These are phyloP conservation scores for Ceratobasidium sp. DNA, from an alignment of 1,284 basidiomycete genomes.

Conservation along the genomic window DNA sequence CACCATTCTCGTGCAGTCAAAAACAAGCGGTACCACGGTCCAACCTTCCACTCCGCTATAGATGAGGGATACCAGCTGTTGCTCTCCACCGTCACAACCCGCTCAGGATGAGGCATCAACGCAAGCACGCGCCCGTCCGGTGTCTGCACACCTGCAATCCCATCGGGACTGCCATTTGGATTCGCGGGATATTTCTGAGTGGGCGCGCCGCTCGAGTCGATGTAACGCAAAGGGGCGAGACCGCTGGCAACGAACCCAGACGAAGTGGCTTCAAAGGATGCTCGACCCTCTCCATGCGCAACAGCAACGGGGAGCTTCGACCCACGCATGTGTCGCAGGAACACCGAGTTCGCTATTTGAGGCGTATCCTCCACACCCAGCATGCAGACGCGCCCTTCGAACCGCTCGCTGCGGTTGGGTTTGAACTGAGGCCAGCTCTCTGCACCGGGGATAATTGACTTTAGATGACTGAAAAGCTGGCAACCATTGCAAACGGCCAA, in stretches of 20 bases:
- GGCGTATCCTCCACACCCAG: constrained; percentile 78
- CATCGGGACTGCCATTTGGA: constrained; percentile 92
- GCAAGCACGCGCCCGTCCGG: constrained; percentile 89
- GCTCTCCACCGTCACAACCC: constrained; percentile 80
- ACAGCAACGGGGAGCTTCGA: constrained; percentile 92
- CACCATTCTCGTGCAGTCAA: constrained; percentile 80
- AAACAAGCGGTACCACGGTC: constrained; percentile 97
- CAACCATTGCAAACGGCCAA: constrained; percentile 99
- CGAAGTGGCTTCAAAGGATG: constrained; percentile 71
- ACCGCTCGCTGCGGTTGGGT: constrained; percentile 88
- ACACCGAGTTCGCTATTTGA: constrained; percentile 76
- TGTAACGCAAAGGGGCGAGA: constrained; percentile 80
- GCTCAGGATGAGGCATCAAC: constrained; percentile 96
- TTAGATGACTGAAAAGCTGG: constrained; percentile 93
- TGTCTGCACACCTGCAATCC: constrained; percentile 91
- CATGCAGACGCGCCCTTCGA: constrained; percentile 88
- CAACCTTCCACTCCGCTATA: constrained; percentile 72
- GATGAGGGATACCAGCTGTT: constrained; percentile 88
- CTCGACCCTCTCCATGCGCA: constrained; percentile 96
- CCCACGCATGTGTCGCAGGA: constrained; percentile 89
- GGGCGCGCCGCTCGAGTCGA: constrained; percentile 75
- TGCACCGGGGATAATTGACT: constrained; percentile 89
- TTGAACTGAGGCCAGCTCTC: constrained; percentile 93
- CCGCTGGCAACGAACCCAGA: constrained; percentile 64
- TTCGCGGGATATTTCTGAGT: constrained; percentile 91